Evolutionary conservation across 2,329 filamentous ascomycete genomes (phyloP), one percentile per base, ranked within the genome.

Genomic region (Clarireedia monteithiana): DNA sequence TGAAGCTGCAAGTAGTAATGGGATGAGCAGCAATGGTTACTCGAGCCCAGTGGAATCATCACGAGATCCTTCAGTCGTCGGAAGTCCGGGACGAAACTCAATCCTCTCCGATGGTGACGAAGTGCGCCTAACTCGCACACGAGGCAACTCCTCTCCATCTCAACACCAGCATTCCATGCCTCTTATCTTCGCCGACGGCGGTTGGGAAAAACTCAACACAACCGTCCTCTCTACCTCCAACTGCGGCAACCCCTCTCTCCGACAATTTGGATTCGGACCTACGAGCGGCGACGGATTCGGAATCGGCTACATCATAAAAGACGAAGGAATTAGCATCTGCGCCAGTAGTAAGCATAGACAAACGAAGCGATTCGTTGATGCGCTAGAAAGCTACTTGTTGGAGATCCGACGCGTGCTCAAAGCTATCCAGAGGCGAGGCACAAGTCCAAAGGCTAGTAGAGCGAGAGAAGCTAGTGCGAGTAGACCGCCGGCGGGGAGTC

Each of bases 301-400:
- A 30, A 96, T 99, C 55, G 94, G 94, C 2, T 99, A 99, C 74
- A 97, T 99, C 67, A 96, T 99, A 80, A 99, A 99, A 73, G 90
- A 95, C 63, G 89, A 94, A 52, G 81, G 83, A 49, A 88, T 97
- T 59, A 90, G 86, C 48, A 92, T 99, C 59, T 97, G 94, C 71
- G 91, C 91, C 0, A 88, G 86, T 14, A 94, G 88, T 67, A 96
- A 96, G 73, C 94, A 99, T 70, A 78, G 94, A 42, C 94, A 99
- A 74, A 99, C 94, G 0, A 84, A 84, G 63, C 85, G 94, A 5
- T 95, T 94, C 68, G 84, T 97, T 59, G 90, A 95, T 66, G 89
- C 90, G 0, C 75, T 97, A 2, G 94, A 97, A 71, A 86, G 82
- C 59, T 99, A 97, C 70, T 81, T 97, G 50, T 76, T 95, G 12